Percentiles rank a stretch among this genome's conserved stretches.
Evolutionary conservation across 176 grass and related monocot genomes (phyloP).

Genomic region (Zizania latifolia): DNA sequence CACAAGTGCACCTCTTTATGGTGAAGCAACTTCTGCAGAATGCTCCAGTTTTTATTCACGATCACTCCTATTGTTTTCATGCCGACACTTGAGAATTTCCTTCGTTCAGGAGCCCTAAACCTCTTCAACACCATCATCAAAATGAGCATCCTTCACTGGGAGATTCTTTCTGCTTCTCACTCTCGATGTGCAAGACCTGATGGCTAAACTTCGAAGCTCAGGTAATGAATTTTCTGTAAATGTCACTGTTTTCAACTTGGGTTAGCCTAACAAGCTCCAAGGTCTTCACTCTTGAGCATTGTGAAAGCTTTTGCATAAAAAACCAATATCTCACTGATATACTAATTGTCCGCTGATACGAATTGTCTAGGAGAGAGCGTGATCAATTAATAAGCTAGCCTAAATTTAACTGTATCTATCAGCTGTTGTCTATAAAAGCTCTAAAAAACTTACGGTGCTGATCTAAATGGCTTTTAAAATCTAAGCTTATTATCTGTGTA

Average conservation of each 20-base stretch:
- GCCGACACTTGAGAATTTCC: no score
- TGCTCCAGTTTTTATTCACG: no score
- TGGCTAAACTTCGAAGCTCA: not conserved
- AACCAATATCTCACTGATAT: not conserved
- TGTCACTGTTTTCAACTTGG: not conserved
- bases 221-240: not conserved
- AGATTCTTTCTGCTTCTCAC: not conserved
- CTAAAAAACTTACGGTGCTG: no score
- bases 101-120: no score
- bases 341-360: not conserved
- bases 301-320: not conserved
- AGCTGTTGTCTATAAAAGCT: no score
- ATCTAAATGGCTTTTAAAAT: no score
- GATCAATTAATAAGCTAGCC: no score
- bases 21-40: no score
- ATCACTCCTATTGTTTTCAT: no score
- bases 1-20: no score
- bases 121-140: not conserved
- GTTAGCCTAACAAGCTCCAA: not conserved
- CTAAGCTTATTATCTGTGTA: no score
- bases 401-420: no score
- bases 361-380: slow-evolving; percentile 7
- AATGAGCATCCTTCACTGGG: not conserved
- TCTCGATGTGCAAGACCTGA: not conserved
- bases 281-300: not conserved